Conservation (phyloP, 129 eudicot species). For the Lonicera japonica region DNA sequence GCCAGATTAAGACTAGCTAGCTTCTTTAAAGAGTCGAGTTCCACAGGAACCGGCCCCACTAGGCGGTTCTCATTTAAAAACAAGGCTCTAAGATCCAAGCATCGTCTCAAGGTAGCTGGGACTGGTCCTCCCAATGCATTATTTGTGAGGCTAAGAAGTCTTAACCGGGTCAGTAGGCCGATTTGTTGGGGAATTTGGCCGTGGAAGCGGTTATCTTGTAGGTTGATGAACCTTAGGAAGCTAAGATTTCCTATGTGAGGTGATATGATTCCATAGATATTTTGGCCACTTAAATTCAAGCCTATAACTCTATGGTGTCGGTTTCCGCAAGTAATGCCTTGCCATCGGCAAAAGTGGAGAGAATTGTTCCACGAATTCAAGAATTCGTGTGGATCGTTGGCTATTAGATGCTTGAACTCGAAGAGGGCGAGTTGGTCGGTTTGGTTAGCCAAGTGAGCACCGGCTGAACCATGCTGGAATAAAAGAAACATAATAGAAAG, state of each 20-base stretch:
- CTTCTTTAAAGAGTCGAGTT: too few relatives aligned
- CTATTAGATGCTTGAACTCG: slow-evolving; percentile 26
- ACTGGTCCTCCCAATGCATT: slow-evolving; percentile 26
- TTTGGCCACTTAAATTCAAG: too few relatives aligned
- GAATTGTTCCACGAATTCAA: slow-evolving; percentile 36
- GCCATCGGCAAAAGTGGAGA: slow-evolving; percentile 31
- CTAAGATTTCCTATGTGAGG: slow-evolving; percentile 37
- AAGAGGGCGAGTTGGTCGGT: slow-evolving; percentile 31
- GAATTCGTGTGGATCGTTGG: slow-evolving; percentile 22
- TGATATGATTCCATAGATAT: too few relatives aligned
- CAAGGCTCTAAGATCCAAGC: slow-evolving; percentile 19
- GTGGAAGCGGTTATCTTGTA: slow-evolving; percentile 21
- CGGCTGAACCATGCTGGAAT: too few relatives aligned
- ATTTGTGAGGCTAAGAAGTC: slow-evolving; percentile 11
- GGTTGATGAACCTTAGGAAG: not conserved
- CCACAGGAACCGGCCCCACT: too few relatives aligned
- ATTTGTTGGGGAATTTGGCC: slow-evolving; percentile 28
- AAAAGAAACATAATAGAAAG: too few relatives aligned
- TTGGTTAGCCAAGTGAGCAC: slow-evolving; percentile 13
- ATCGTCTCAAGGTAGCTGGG: slow-evolving; percentile 15
- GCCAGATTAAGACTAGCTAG: slow-evolving; percentile 9
- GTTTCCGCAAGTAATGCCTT: slow-evolving; percentile 24
- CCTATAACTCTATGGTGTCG: slow-evolving; percentile 22
- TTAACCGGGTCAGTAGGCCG: slow-evolving; percentile 17
- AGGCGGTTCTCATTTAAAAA: slow-evolving; percentile 21